Base-by-base conservation (phyloP, 2,329 filamentous ascomycete genomes). In the Trichoderma atroviride region DNA sequence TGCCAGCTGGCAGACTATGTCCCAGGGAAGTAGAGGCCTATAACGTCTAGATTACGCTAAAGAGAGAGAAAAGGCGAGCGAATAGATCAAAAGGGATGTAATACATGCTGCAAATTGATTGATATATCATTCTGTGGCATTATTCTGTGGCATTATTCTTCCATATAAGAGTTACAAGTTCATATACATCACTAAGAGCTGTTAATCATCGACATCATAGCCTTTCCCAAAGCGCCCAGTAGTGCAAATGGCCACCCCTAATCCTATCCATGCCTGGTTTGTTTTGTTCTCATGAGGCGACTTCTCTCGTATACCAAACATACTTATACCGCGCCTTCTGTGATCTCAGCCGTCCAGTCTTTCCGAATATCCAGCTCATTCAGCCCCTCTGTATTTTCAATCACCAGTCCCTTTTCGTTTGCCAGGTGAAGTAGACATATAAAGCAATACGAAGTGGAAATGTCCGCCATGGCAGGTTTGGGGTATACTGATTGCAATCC, bases 391-490 rank as follows among this genome's bases (percentile, higher is more conserved):
- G 86, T 86, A 74, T 88, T 88, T 73, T 91, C 87, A 71, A 97
- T 91, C 29, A 91, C 85, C 50, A 97, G 83, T 0, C 94, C 94
- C 82, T 96, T 95, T 78, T 97, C 94, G 80, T 97, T 97, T 70
- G 94, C 94, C 75, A 97, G 79, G 80, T 97, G 94, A 73, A 97
- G 83, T 69, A 97, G 82, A 75, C 92, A 96, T 76, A 99, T 99
- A 81, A 98, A 99, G 79, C 96, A 97, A 81, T 83, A 91, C 72
- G 88, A 96, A 0, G 96, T 99, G 43, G 94, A 97, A 76, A 99
- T 98, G 80, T 99, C 96, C 71, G 91, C 89, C 89, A 99, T 92
- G 70, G 89, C 88, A 74, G 92, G 86, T 79, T 92, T 92, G 13
- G 94, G 91, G 76, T 99, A 99, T 9, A 97, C 93, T 5, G 85